Conservation (phyloP, 345 rosid species). For the Hypericum perforatum region DNA sequence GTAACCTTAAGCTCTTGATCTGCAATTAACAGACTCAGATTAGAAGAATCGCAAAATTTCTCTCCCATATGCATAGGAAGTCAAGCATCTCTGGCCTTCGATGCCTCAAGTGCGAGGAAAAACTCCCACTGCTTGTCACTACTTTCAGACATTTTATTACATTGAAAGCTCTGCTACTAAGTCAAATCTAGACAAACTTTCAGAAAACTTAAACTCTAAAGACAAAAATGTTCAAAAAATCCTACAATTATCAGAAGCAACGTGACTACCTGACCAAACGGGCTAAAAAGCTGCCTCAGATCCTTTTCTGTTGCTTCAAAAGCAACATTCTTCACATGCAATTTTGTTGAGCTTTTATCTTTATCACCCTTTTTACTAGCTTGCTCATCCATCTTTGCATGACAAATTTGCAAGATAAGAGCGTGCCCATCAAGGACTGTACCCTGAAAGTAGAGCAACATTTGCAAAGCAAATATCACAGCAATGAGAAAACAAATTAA, state of each 20-base stretch:
- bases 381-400: slow-evolving; percentile 58
- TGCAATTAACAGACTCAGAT: slow-evolving; percentile 16
- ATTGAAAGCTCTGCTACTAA: too few species aligned
- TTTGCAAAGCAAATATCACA: background rate
- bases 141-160: too few species aligned
- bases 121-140: too few species aligned
- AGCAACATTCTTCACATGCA: slow-evolving; percentile 82
- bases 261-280: slow-evolving; percentile 77
- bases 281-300: slow-evolving; percentile 76
- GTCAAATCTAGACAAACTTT: too few species aligned
- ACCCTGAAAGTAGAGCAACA: slow-evolving; percentile 39
- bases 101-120: too few species aligned
- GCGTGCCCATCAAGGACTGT: slow-evolving; percentile 91
- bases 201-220: too few species aligned
- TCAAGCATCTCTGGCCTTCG: too few species aligned
- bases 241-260: background rate
- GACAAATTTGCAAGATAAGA: slow-evolving; percentile 68
- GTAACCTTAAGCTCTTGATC: slow-evolving; percentile 83
- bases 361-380: slow-evolving; percentile 39
- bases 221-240: too few species aligned
- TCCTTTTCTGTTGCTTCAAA: slow-evolving; percentile 93
- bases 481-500: background rate
- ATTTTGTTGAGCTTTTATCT: slow-evolving; percentile 63
- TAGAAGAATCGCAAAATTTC: background rate
- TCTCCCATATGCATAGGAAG: too few species aligned